Base-by-base conservation (phyloP, 352 stramenopile species). In the Phytophthora ohioensis region DNA sequence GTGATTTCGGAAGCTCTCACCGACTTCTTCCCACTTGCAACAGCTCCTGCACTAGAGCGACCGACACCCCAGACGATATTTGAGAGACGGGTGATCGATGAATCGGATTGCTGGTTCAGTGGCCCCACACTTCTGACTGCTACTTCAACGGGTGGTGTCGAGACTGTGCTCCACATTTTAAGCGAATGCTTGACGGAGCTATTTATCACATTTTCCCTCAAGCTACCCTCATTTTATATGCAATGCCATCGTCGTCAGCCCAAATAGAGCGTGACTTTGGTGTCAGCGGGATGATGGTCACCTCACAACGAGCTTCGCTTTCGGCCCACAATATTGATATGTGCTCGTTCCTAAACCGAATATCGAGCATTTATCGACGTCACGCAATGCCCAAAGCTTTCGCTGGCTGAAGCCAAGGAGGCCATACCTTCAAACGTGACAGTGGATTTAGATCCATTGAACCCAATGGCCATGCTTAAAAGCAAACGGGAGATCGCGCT, bases 221-320 rank as follows among this genome's bases (percentile, higher is more conserved):
- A 11, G 56, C 46, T 8, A 42, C 43, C 13, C 42, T 32, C 3
- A 46, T 55, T 15, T 0, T 64, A 8, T 64, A 34, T 17, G 32
- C 56, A 13, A 36, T 39, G 10, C 56, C 56, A 4, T 15, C 56
- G 2, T 55, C 42, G 3, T 56, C 43, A 3, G 56, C 56, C 1
- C 56, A 64, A 46, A 64, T 64, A 5, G 43, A 64, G 17, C 31
- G 31, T 13, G 56, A 64, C 56, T 55, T 64, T 30, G 43, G 56
- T 17, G 41, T 13, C 4, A 12, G 5, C 0, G 55, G 55, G 10
- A 27, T 9, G 30, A 43, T 63, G 39, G 38, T 51, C 7, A 61
- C 54, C 8, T 21, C 11, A 0, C 38, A 63, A 10, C 41, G 55
- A 13, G 11, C 5, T 8, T 63, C 55, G 12, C 0, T 63, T 0